Conservation (phyloP, 2,329 filamentous ascomycete genomes). For the Coleophoma eucalyptorum region DNA sequence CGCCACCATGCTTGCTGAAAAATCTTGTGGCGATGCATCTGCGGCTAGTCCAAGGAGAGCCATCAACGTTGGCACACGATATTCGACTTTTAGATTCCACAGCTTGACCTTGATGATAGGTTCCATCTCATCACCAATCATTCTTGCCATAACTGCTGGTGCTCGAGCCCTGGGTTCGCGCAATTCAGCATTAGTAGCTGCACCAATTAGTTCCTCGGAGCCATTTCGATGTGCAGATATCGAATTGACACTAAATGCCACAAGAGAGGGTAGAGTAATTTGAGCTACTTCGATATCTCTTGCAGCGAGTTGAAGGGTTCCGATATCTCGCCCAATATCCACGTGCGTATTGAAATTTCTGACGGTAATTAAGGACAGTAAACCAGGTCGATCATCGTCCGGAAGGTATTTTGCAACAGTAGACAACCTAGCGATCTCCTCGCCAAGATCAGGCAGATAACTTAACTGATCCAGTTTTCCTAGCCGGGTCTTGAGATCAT, state of each 20-base stretch:
- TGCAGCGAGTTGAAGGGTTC: slow-evolving; percentile 54
- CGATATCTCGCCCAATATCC: slow-evolving; percentile 66
- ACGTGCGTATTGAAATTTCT: slow-evolving; percentile 58
- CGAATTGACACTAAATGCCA: slow-evolving; percentile 70
- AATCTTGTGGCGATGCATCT: slow-evolving; percentile 65
- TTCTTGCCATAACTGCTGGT: slow-evolving; percentile 78
- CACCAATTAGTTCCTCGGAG: slow-evolving; percentile 68
- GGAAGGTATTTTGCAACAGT: slow-evolving; percentile 92
- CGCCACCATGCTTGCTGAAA: slow-evolving; percentile 71
- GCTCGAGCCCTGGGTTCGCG: slow-evolving; percentile 29
- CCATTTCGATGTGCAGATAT: slow-evolving; percentile 61
- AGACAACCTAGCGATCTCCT: slow-evolving; percentile 78
- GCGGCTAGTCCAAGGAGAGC: slow-evolving; percentile 70
- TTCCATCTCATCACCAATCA: slow-evolving; percentile 93
- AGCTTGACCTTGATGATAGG: slow-evolving; percentile 86
- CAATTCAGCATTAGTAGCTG: slow-evolving; percentile 27
- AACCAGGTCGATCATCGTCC: slow-evolving; percentile 88
- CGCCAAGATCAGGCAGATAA: slow-evolving; percentile 65
- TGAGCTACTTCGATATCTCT: slow-evolving; percentile 69
- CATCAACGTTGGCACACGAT: slow-evolving; percentile 79
- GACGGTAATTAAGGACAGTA: slow-evolving; percentile 70
- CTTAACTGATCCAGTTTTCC: slow-evolving; percentile 61
- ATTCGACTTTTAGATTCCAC: slow-evolving; percentile 82
- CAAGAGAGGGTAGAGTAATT: slow-evolving; percentile 77
- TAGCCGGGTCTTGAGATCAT: slow-evolving; percentile 59